Evolutionary conservation across 192 early-diverging fungal species (phyloP), one percentile per base, ranked within the genome.

Genomic region (Phycomyces blakesleeanus): DNA sequence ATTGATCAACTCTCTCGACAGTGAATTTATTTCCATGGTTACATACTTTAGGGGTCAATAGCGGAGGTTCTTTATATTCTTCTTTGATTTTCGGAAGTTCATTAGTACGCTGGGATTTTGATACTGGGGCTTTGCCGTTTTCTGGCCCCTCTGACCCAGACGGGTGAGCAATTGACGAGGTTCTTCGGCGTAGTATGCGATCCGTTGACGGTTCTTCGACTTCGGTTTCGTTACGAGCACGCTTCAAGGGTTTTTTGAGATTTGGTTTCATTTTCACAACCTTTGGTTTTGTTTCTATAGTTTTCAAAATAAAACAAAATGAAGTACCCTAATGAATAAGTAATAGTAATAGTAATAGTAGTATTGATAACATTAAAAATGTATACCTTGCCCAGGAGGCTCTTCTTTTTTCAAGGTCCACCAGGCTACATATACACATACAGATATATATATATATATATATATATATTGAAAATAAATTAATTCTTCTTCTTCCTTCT

Each of bases 381-480:
- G 29, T 51, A 59, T 51, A 66, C 57, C 72, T 67, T 69, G 75
- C 11, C 56, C 61, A 61, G 78, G 81, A 10, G 81, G 84, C 26
- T 74, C 75, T 25, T 83, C 75, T 40, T 68, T 66, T 20, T 64
- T 66, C 62, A 83, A 55, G 40, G 76, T 75, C 84, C 85, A 78
- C 74, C 78, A 73, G 49, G 75, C 76, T 86, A 78, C 10, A 56
- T 44, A 12, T 50, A n/a, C n/a, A n/a, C 56, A 55, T 16, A 67
- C 60, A 21, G n/a, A n/a, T n/a, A n/a, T n/a, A n/a, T n/a, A n/a
- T n/a, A n/a, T n/a, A n/a, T n/a, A n/a, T n/a, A n/a, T n/a, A n/a
- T 51, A 49, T 52, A 67, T 50, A 24, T 57, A 67, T 24, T 56
- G 66, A 22, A 73, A 16, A n/a, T n/a, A n/a, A n/a, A n/a, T n/a